Conservation (phyloP, 768 basidiomycete genomes). For the Rhizopogon vinicolor region DNA sequence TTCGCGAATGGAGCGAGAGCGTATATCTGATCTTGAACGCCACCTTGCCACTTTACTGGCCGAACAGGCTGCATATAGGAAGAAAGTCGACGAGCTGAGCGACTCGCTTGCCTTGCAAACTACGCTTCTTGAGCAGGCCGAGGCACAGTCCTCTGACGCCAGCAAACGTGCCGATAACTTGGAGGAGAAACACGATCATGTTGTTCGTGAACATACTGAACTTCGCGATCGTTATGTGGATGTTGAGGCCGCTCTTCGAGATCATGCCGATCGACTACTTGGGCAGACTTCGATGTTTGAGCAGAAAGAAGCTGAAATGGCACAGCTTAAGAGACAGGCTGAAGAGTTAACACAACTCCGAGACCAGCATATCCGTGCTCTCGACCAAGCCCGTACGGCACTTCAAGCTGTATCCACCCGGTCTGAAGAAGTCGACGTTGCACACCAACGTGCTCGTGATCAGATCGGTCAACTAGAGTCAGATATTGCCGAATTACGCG, state of each 20-base stretch:
- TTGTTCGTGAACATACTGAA: constrained; percentile 59
- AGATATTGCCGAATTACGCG: constrained; percentile 74
- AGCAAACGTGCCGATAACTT: constrained; percentile 69
- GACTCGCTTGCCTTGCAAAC: constrained; percentile 75
- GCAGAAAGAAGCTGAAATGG: constrained; percentile 76
- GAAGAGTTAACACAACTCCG: constrained; percentile 66
- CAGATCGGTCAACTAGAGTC: constrained; percentile 67
- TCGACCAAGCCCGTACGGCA: constrained; percentile 82
- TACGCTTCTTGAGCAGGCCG: constrained; percentile 73
- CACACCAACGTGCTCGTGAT: constrained; percentile 66
- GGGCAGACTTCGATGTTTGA: constrained; percentile 69
- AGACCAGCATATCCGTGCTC: constrained; percentile 81
- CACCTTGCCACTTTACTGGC: constrained; percentile 57
- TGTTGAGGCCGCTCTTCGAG: constrained; percentile 64
- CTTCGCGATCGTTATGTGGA: constrained; percentile 60
- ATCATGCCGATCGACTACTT: constrained; percentile 72
- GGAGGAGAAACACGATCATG: constrained; percentile 63
- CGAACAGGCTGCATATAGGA: constrained; percentile 63
- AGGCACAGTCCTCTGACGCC: constrained; percentile 72
- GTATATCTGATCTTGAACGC: constrained; percentile 68
- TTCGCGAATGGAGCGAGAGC: constrained; percentile 72
- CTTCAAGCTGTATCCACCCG: constrained; percentile 72
- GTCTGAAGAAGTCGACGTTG: constrained; percentile 71
- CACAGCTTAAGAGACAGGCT: constrained; percentile 57
- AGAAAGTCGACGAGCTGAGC: constrained; percentile 64